Base-by-base conservation (phyloP, 2,329 filamentous ascomycete genomes). In the Dothistroma pini region DNA sequence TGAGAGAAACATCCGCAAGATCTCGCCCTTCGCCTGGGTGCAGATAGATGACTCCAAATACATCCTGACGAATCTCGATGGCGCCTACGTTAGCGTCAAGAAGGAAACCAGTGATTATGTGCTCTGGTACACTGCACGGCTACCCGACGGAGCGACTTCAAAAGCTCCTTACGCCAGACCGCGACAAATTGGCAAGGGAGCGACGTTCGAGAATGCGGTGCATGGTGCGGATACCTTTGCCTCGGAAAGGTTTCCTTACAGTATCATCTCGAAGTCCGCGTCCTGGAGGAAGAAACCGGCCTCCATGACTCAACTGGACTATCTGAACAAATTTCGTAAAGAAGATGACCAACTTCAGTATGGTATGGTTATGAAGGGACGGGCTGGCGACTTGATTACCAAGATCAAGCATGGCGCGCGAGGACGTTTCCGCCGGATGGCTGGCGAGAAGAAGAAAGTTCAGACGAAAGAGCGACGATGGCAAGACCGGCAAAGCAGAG, bases 341-440 rank as follows among this genome's bases (percentile, higher is more conserved):
- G 77, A 83, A 56, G 75, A 80, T n/a, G 78, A 86, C 31, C 78
- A 83, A 57, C 71, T 92, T 55, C 81, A 77, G 1, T 68, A 76
- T 0, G 76, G 77, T 0, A 82, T 86, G 31, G 69, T 96, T 60
- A 92, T 84, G 14, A 95, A 93, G 71, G 93, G 93, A 8, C 86
- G 86, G 72, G 93, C 92, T 4, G 83, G 83, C 4, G 93, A 97
- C 73, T 93, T 96, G 89, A 96, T 97, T 66, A 96, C 91, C 8
- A 96, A 96, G 75, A 72, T 96, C 63, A 93, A 89, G 74, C 89
- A 95, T 72, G 93, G 93, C 0, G 91, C 90, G 0, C 80, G 84
- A 80, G 74, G 89, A 76, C 64, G 85, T 77, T 77, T 91, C 83
- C 67, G 66, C 12, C 65, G 66, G 51, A 65, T 70, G 21, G 52